Evolutionary conservation across 169 alveolate genomes (phyloP).

Genomic region (Hammondia hammondi): DNA sequence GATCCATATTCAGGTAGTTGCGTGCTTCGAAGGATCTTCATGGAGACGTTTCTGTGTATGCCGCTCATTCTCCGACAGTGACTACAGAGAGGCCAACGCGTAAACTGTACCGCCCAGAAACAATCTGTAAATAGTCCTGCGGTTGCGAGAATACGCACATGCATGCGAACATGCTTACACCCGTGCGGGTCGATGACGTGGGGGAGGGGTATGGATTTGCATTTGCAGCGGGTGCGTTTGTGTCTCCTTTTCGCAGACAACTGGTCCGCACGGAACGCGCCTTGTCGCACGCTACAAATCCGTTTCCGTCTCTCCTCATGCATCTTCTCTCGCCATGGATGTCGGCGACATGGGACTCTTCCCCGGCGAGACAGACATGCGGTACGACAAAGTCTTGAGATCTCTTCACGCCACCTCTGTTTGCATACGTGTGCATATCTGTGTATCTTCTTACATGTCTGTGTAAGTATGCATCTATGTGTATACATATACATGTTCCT

Average conservation of each 20-base stretch:
- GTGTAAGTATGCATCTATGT: background rate
- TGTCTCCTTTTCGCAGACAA: background rate
- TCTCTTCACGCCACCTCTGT: background rate
- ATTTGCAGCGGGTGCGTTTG: too few relatives aligned
- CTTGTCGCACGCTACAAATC: background rate
- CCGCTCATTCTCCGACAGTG: too few relatives aligned
- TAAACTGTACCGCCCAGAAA: too few relatives aligned
- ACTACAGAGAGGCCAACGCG: too few relatives aligned
- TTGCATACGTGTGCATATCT: background rate
- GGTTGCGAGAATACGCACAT: too few relatives aligned
- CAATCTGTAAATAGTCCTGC: too few relatives aligned
- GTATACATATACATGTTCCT: background rate
- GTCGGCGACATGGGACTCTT: conserved; percentile 29
- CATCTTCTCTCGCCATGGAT: background rate
- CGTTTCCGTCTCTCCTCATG: background rate
- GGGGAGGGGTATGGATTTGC: too few relatives aligned
- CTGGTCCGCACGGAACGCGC: background rate
- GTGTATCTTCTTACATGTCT: background rate
- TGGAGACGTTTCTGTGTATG: too few relatives aligned
- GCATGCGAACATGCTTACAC: too few relatives aligned
- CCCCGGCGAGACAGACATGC: conserved; percentile 25
- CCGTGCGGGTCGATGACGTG: too few relatives aligned
- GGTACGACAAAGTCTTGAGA: background rate
- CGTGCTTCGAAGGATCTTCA: too few relatives aligned
- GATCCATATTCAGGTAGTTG: too few relatives aligned